A percentile compares a stretch with the other conserved stretches of the same genome.
Evolutionary conservation across 2,329 filamentous ascomycete species (phyloP).

Genomic region (Hypoxylon sp.): DNA sequence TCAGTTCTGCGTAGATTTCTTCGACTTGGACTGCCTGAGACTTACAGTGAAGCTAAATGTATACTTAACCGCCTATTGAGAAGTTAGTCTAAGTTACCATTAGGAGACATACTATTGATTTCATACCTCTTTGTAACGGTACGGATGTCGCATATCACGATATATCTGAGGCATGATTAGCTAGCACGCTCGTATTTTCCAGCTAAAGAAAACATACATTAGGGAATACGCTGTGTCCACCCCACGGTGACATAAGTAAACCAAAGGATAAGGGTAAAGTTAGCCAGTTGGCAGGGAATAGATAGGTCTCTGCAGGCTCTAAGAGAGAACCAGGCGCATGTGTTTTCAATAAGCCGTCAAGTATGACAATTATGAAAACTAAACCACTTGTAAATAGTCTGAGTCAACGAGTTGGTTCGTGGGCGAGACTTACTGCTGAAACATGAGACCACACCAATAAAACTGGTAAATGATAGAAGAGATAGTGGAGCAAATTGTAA

Average conservation of each 20-base stretch:
- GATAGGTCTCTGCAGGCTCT: slow-evolving; percentile 82
- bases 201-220: slow-evolving; percentile 67
- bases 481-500: slow-evolving; percentile 88
- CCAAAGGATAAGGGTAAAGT: slow-evolving; percentile 91
- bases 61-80: slow-evolving; percentile 75
- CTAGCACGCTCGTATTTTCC: not conserved
- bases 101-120: not conserved
- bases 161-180: slow-evolving; percentile 64
- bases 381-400: slow-evolving; percentile 29
- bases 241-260: slow-evolving; percentile 84
- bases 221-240: slow-evolving; percentile 80
- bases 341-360: slow-evolving; percentile 89
- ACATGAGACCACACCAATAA: slow-evolving; percentile 92
- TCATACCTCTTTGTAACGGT: slow-evolving; percentile 74
- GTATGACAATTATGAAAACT: slow-evolving; percentile 88
- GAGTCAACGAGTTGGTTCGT: not conserved
- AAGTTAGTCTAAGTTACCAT: slow-evolving; percentile 35
- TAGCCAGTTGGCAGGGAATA: slow-evolving; percentile 89
- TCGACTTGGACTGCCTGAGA: slow-evolving; percentile 20
- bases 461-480: slow-evolving; percentile 88
- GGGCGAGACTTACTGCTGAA: slow-evolving; percentile 79
- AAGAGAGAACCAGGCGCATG: slow-evolving; percentile 85
- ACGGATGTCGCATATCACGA: slow-evolving; percentile 78
- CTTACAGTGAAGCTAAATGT: slow-evolving; percentile 89
- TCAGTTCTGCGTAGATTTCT: slow-evolving; percentile 31